These are phyloP conservation scores for Telfairia occidentalis DNA, from an alignment of 331 rosid species.

Conservation along the genomic window DNA sequence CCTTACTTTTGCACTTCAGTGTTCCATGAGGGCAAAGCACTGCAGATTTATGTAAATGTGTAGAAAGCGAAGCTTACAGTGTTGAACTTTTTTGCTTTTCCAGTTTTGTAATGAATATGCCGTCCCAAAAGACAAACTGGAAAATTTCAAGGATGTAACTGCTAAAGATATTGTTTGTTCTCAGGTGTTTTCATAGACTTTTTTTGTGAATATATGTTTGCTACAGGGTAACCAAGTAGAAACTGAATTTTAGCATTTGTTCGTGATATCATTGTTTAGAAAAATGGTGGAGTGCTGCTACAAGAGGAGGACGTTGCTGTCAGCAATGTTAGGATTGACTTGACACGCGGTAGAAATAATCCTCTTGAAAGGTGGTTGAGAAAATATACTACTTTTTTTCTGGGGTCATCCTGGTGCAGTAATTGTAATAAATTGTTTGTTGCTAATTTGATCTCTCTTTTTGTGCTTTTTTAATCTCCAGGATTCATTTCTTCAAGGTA, in stretches of 20 bases:
- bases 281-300: constrained; percentile 60
- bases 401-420: neutral
- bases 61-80: constrained; percentile 8
- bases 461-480: constrained; percentile 36
- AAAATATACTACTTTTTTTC: constrained; percentile 1
- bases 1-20: constrained; percentile 3
- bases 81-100: neutral
- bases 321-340: constrained; percentile 75
- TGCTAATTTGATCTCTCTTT: neutral
- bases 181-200: constrained; percentile 41
- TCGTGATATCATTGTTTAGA: constrained; percentile 32
- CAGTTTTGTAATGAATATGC: constrained; percentile 94
- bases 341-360: constrained; percentile 79
- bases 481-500: constrained; percentile 91
- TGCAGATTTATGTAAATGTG: neutral
- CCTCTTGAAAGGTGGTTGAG: constrained; percentile 73
- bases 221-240: constrained; percentile 2
- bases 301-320: constrained; percentile 78
- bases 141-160: constrained; percentile 66
- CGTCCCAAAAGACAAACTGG: constrained; percentile 71
- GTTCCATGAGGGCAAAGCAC: neutral
- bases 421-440: neutral
- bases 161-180: constrained; percentile 89
- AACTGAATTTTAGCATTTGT: constrained; percentile 8
- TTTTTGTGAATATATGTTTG: constrained; percentile 3